A percentile compares a stretch with the other conserved stretches of the same genome.
phyloP scores from a whole-genome alignment of 2,329 filamentous ascomycete species.

The Trichoderma aggressivum region DNA sequence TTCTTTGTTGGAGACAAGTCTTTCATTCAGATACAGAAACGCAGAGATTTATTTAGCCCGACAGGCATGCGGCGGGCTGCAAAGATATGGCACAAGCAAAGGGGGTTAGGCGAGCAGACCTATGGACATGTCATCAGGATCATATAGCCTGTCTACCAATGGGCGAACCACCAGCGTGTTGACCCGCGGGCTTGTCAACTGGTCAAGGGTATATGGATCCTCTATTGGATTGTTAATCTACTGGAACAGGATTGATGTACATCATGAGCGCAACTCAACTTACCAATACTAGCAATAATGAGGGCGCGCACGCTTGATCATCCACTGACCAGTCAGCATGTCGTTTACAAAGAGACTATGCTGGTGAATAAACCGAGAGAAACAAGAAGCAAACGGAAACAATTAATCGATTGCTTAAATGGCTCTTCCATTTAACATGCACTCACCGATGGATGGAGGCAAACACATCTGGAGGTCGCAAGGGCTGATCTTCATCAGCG shows the following conservation, averaged over 20 bases:
- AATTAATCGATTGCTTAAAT: neutral
- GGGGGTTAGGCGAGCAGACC: conserved; percentile 33
- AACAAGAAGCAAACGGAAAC: neutral
- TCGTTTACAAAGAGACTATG: neutral
- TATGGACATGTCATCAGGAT: conserved; percentile 61
- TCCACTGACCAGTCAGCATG: neutral
- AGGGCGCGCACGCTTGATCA: conserved; percentile 18
- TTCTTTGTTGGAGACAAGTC: neutral
- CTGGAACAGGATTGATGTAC: neutral
- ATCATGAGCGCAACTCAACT: neutral
- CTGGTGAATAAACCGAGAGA: neutral
- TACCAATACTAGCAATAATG: conserved; percentile 25
- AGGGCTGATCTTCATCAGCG: neutral
- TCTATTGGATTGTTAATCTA: conserved; percentile 28
- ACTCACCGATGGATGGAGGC: conserved; percentile 19
- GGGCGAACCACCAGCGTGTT: conserved; percentile 64
- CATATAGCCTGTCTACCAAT: conserved; percentile 65
- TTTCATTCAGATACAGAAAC: neutral
- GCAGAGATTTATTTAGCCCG: neutral
- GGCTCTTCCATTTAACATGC: neutral
- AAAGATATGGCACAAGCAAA: neutral
- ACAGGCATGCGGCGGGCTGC: neutral
- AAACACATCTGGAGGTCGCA: conserved; percentile 6
- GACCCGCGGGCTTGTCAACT: conserved; percentile 64
- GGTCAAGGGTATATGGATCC: conserved; percentile 51